A percentile compares a stretch with the other conserved stretches of the same genome.
These are phyloP conservation scores for Neurospora sp. DNA, from an alignment of 495 filamentous ascomycete species.

Conservation along the genomic window DNA sequence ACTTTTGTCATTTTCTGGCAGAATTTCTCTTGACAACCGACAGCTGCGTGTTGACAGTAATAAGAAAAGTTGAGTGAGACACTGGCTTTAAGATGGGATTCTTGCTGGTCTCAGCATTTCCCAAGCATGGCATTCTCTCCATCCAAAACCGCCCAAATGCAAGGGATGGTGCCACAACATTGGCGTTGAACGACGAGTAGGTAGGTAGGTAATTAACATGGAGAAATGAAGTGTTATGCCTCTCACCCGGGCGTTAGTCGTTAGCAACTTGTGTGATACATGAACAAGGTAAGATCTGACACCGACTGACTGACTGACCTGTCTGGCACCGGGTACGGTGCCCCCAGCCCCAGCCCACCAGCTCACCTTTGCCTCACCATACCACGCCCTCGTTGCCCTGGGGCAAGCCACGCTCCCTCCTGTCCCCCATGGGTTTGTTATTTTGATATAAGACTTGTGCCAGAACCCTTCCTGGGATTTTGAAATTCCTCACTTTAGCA, in stretches of 20 bases:
- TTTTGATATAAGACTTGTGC: background rate
- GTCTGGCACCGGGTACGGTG: background rate
- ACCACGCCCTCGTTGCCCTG: background rate
- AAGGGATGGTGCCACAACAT: background rate
- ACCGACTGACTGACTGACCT: background rate
- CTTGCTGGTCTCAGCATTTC: background rate
- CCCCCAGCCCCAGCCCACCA: background rate
- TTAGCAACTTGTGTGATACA: background rate
- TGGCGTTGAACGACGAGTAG: background rate
- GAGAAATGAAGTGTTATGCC: background rate
- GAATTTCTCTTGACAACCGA: background rate
- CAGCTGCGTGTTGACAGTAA: background rate
- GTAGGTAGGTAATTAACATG: background rate
- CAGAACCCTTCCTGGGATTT: background rate
- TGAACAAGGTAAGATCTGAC: background rate
- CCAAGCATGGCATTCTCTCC: background rate
- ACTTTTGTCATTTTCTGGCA: background rate
- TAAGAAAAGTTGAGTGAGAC: background rate
- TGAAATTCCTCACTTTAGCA: background rate
- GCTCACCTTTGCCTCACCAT: background rate
- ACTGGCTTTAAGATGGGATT: background rate
- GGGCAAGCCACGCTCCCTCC: background rate
- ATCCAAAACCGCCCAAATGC: background rate
- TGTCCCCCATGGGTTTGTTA: background rate
- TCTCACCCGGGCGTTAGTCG: background rate